These are phyloP conservation scores for Penicillium mononematosum DNA, from an alignment of 495 filamentous ascomycete species.

Conservation along the genomic window DNA sequence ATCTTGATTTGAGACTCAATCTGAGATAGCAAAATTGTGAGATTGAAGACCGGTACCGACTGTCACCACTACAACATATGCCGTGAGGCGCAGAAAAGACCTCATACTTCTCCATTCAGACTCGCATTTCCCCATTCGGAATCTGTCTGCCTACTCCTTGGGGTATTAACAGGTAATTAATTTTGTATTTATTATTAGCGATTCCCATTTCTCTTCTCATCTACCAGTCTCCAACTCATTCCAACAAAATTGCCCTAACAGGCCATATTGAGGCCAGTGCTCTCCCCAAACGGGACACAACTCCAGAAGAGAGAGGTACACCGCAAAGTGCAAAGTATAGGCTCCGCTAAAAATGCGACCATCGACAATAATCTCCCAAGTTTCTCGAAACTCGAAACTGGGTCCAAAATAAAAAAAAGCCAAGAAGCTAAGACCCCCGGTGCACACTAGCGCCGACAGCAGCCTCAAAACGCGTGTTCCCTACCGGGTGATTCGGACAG, in stretches of 20 bases:
- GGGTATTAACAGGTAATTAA: background rate
- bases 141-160: background rate
- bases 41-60: background rate
- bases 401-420: background rate
- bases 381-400: slow-evolving; percentile 8
- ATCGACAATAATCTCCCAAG: slow-evolving; percentile 11
- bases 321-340: slow-evolving; percentile 6
- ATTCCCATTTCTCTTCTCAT: background rate
- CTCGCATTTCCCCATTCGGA: background rate
- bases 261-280: slow-evolving; percentile 11
- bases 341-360: slow-evolving; percentile 10
- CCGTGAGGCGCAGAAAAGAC: background rate
- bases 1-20: background rate
- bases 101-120: background rate
- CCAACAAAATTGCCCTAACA: background rate
- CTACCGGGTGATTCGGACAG: slow-evolving; percentile 15
- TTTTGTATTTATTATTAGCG: background rate
- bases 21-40: background rate
- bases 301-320: slow-evolving; percentile 6
- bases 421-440: slow-evolving; percentile 19
- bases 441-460: slow-evolving; percentile 15
- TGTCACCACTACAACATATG: background rate
- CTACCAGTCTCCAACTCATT: background rate
- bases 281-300: background rate
- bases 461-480: slow-evolving; percentile 31